Evolutionary conservation across 1,139 yeast genomes (phyloP), one percentile per base, ranked within the genome.

Genomic region (Yamadazyma atmosphaerica): DNA sequence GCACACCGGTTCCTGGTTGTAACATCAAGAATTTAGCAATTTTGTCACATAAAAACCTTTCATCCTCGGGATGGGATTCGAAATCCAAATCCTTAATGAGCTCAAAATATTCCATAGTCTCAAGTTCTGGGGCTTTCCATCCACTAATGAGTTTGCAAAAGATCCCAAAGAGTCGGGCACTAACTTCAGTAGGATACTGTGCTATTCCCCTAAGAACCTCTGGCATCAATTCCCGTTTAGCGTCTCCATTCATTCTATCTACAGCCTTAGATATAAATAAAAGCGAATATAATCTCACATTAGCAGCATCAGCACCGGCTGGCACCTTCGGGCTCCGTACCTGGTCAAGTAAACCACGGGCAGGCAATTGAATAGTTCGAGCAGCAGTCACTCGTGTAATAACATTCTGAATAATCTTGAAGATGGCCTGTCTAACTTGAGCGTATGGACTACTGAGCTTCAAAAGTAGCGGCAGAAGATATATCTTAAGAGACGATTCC

Each of bases 371-470:
- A 14, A 86, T 65, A 1, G 49, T 52, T 36, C 72, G 56, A n/a
- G 83, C 69, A 1, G 88, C 75, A 36, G 77, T 74, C 37, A 87
- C 65, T 41, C 96, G 69, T 1, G 88, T 81, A 38, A 84, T 72
- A 14, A 87, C 54, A 54, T 85, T 82, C 45, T 81, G 83, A 35
- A 87, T 70, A 18, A 83, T 76, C 45, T 80, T 79, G 32, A 83
- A 72, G 2, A 90, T 82, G 36, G 85, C 82, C 32, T 74, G 68
- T 42, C 94, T 70, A 1, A 86, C 95, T n/a, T 75, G 65, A 1
- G 70, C 66, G 57, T 86, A 77, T 3, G 83, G 77, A 27, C 97
- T 88, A 4, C 84, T 78, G 42, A 90, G 71, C 55, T 92, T 92
- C 43, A 90, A 66, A 27, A 92, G 62, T 28, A 90, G 58, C 1